Conservation (phyloP, 805 yeast species). For the Zygotorulaspora sp. region DNA sequence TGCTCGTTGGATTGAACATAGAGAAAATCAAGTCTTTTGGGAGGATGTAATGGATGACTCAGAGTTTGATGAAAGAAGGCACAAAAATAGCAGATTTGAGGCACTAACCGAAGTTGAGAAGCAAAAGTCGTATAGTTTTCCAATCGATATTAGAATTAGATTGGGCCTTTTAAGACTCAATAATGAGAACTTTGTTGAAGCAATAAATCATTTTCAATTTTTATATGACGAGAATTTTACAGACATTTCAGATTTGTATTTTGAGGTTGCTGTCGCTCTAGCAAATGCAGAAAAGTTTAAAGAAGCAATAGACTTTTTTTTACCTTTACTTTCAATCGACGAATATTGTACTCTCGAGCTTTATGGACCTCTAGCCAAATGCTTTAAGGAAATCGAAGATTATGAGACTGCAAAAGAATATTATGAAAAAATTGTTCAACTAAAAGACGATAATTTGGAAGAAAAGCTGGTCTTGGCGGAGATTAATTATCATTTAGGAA, state of each 20-base stretch:
- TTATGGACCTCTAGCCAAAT: conserved; percentile 59
- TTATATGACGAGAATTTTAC: conserved; percentile 52
- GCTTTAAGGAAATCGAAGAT: conserved; percentile 69
- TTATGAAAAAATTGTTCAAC: conserved; percentile 49
- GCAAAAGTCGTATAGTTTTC: conserved; percentile 47
- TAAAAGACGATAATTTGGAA: conserved; percentile 63
- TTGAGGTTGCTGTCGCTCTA: conserved; percentile 70
- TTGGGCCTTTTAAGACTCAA: conserved; percentile 70
- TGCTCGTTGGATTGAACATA: conserved; percentile 75
- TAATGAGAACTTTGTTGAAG: conserved; percentile 61
- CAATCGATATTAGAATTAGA: conserved; percentile 83
- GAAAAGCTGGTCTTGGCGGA: conserved; percentile 78
- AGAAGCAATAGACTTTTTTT: conserved; percentile 70
- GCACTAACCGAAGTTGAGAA: conserved; percentile 38
- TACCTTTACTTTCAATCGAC: conserved; percentile 51
- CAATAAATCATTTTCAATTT: conserved; percentile 60
- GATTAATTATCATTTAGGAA: conserved; percentile 62
- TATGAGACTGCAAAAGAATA: conserved; percentile 60
- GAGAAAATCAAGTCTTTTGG: conserved; percentile 51
- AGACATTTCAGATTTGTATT: conserved; percentile 66
- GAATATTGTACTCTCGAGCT: conserved; percentile 48
- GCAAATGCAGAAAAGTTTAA: conserved; percentile 63
- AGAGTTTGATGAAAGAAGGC: conserved; percentile 76
- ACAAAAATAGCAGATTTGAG: conserved; percentile 43
- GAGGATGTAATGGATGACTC: conserved; percentile 55